Evolutionary conservation across 2,329 filamentous ascomycete species (phyloP), one percentile per base, ranked within the genome.

Genomic region (Penicillium thymicola): DNA sequence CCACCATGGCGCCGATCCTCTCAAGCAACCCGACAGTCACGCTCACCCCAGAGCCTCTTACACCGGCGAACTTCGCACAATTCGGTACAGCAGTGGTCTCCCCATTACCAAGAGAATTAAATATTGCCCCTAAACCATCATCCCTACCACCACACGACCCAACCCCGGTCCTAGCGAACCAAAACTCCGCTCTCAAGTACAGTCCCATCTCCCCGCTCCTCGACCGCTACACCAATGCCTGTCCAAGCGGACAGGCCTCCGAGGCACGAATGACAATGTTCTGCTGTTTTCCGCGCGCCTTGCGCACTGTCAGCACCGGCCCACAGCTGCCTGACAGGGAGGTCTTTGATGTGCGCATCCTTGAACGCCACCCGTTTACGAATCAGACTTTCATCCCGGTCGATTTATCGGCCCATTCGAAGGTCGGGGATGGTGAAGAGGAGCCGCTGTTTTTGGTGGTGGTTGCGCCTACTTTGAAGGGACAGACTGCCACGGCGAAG

Each of bases 361-460:
- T 97, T 30, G 94, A 99, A 74, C 82, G 94, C 38, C 94, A 99
- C 74, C 93, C 94, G 0, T 97, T 87, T 75, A 97, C 94, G 1
- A 90, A 90, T 1, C 94, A 99, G 77, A 96, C 92, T 0, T 97
- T 99, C 74, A 82, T 90, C 42, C 94, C 94, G 0, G 78, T 97
- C 49, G 83, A 84, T 36, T 66, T 86, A 28, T 78, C 67, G 13
- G 65, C 64, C 23, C 62, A 70, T 51, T 54, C 58, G 1, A 58
- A 61, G 42, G 65, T 65, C 7, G 66, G 61, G 1, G 57, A 62
- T 32, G 61, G 59, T 7, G 64, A 67, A 28, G 63, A 65, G 14
- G 68, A 72, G 21, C 70, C 75, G 0, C 59, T 68, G 23, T 97
- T 93, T 72, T 82, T 99, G 27, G 89, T 97, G 59, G 85, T 97